Evolutionary conservation across 2,329 filamentous ascomycete genomes (phyloP).

Genomic region (Eutypella sp.): DNA sequence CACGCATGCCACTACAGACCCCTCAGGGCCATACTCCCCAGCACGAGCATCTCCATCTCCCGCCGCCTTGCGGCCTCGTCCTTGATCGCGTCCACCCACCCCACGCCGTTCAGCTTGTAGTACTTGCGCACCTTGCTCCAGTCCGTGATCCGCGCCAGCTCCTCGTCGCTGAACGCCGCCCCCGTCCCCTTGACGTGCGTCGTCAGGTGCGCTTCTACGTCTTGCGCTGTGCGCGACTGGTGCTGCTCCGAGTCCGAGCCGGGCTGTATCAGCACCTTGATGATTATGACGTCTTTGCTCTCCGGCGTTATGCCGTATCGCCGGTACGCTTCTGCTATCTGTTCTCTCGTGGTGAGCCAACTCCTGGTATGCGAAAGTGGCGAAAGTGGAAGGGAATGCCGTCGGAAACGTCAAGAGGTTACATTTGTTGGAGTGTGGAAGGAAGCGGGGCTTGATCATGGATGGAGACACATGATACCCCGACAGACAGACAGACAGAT

Average conservation of each 20-base stretch:
- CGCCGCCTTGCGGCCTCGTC: slow-evolving; percentile 38
- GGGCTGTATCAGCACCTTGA: slow-evolving; percentile 65
- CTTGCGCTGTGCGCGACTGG: slow-evolving; percentile 30
- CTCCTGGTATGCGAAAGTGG: slow-evolving; percentile 2
- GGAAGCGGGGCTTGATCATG: too few relatives aligned
- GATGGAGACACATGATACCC: too few relatives aligned
- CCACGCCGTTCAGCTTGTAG: slow-evolving; percentile 72
- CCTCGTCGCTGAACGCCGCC: slow-evolving; percentile 56
- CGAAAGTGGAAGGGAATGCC: neutral
- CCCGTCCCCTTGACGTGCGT: slow-evolving; percentile 57
- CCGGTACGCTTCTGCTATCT: slow-evolving; percentile 91
- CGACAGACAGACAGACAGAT: too few relatives aligned
- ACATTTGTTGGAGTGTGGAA: too few relatives aligned
- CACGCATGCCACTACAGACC: slow-evolving; percentile 37
- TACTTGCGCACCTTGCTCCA: slow-evolving; percentile 70
- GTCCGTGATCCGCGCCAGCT: slow-evolving; percentile 57
- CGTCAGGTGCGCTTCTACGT: slow-evolving; percentile 55
- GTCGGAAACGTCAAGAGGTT: too few relatives aligned
- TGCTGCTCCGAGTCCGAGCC: neutral
- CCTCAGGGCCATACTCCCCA: slow-evolving; percentile 75
- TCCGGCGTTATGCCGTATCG: slow-evolving; percentile 74
- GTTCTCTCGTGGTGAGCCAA: slow-evolving; percentile 8
- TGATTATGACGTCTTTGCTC: slow-evolving; percentile 68
- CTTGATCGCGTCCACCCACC: slow-evolving; percentile 42
- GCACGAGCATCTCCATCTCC: slow-evolving; percentile 63